Conservation (phyloP, 1,284 basidiomycete genomes). For the Termitomyces sp. region DNA sequence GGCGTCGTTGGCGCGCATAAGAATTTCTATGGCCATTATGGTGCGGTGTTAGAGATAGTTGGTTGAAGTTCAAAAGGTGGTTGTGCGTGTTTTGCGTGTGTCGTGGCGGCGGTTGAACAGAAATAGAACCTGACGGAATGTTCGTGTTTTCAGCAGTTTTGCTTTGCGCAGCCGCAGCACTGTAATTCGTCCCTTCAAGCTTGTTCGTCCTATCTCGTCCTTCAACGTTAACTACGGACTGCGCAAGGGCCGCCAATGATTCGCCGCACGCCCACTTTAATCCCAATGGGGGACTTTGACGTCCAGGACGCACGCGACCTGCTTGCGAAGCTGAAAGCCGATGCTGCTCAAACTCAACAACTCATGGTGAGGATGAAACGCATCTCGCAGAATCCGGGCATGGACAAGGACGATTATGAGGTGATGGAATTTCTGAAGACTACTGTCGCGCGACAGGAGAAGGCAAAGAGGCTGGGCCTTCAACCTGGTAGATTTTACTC, state of each 20-base stretch:
- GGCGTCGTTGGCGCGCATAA: constrained; percentile 60
- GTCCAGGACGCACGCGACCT: constrained; percentile 69
- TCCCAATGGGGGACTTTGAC: constrained; percentile 67
- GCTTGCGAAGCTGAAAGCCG: constrained; percentile 49
- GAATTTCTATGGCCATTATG: constrained; percentile 47
- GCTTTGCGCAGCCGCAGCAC: constrained; percentile 20
- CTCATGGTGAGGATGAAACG: constrained; percentile 40
- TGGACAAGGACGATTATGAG: constrained; percentile 36
- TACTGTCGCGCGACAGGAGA: constrained; percentile 27
- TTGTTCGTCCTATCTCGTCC: too few relatives aligned
- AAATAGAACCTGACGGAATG: too few relatives aligned
- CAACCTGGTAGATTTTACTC: constrained; percentile 29
- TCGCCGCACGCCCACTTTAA: constrained; percentile 67
- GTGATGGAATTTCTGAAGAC: constrained; percentile 36
- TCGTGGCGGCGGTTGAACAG: neutral
- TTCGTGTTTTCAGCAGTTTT: neutral
- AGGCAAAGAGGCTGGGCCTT: constrained; percentile 37
- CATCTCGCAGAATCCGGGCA: constrained; percentile 36
- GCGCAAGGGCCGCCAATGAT: constrained; percentile 54
- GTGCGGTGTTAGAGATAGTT: constrained; percentile 10
- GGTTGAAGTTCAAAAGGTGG: constrained; percentile 13
- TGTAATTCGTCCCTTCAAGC: too few relatives aligned
- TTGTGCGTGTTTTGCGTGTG: constrained; percentile 13
- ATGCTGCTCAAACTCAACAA: constrained; percentile 35
- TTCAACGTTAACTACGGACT: constrained; percentile 1